A percentile compares a stretch with the other conserved stretches of the same genome.
These are phyloP conservation scores for Alternaria gansuensis DNA, from an alignment of 2,329 filamentous ascomycete genomes.

Conservation along the genomic window DNA sequence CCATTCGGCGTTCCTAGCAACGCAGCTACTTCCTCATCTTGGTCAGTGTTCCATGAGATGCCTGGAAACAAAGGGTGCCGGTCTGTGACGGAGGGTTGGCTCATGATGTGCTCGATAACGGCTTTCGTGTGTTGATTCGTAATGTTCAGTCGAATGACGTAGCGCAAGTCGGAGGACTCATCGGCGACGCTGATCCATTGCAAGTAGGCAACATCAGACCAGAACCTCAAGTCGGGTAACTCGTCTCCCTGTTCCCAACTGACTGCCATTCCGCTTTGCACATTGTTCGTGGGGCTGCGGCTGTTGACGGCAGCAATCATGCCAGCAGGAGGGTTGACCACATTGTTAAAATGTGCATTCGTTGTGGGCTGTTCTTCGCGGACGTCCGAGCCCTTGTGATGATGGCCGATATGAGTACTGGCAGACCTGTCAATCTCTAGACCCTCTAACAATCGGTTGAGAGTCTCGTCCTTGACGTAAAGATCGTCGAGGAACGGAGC, in stretches of 20 bases:
- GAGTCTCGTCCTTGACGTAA: background rate
- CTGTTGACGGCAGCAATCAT: slow-evolving; percentile 4
- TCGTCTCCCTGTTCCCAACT: background rate
- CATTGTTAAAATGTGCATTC: background rate
- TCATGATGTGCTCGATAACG: background rate
- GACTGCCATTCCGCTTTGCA: background rate
- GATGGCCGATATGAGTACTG: background rate
- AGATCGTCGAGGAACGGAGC: background rate
- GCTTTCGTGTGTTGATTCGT: background rate
- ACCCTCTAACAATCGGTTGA: background rate
- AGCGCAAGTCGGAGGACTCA: background rate
- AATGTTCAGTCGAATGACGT: slow-evolving; percentile 7
- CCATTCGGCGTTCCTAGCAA: slow-evolving; percentile 23
- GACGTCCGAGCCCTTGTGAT: background rate
- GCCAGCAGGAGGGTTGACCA: background rate
- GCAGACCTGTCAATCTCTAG: background rate
- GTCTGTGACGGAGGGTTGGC: background rate
- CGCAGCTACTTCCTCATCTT: background rate
- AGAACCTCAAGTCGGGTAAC: slow-evolving; percentile 8
- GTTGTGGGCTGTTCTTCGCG: background rate
- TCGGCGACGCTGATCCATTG: slow-evolving; percentile 9
- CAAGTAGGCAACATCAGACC: slow-evolving; percentile 17
- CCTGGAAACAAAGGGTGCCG: background rate
- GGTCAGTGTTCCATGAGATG: background rate
- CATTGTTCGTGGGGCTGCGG: background rate